Evolutionary conservation across 2,329 filamentous ascomycete genomes (phyloP).

Genomic region (Domatiomyces globalis): DNA sequence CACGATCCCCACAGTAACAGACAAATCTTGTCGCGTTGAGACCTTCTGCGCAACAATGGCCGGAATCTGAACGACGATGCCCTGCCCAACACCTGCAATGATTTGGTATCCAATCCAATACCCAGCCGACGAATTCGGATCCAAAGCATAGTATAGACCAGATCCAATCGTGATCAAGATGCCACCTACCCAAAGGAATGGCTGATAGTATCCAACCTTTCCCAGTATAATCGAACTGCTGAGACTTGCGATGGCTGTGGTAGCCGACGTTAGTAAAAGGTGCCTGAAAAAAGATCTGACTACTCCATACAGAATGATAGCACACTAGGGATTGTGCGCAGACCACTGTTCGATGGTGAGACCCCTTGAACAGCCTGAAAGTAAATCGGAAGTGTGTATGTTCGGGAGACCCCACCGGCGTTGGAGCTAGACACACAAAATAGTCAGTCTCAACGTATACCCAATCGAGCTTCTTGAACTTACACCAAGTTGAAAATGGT

Average conservation of each 20-base stretch:
- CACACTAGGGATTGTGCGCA: too few species aligned
- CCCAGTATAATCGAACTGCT: too few species aligned
- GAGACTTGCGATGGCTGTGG: too few species aligned
- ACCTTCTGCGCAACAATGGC: too few species aligned
- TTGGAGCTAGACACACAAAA: conserved; percentile 19
- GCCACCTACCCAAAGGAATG: conserved; percentile 1
- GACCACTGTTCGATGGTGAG: conserved; percentile 24
- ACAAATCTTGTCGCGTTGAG: too few species aligned
- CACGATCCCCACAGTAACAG: too few species aligned
- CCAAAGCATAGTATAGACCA: conserved; percentile 16
- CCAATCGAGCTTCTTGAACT: conserved; percentile 23
- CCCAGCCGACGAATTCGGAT: conserved; percentile 8
- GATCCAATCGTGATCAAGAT: conserved; percentile 7
- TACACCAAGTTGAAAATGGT: too few species aligned
- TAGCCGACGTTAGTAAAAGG: too few species aligned
- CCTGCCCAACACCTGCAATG: neutral
- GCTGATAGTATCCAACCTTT: too few species aligned
- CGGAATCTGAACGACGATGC: neutral
- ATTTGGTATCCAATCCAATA: conserved; percentile 23
- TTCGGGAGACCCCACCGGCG: conserved; percentile 17
- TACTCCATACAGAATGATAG: conserved; percentile 27
- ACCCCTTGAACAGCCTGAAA: conserved; percentile 29
- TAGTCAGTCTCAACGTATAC: conserved; percentile 22
- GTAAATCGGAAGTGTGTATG: conserved; percentile 27
- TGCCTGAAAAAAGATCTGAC: conserved; percentile 18